These are phyloP conservation scores for Ophiostoma triangulosporum DNA, from an alignment of 2,329 filamentous ascomycete genomes.

Conservation along the genomic window DNA sequence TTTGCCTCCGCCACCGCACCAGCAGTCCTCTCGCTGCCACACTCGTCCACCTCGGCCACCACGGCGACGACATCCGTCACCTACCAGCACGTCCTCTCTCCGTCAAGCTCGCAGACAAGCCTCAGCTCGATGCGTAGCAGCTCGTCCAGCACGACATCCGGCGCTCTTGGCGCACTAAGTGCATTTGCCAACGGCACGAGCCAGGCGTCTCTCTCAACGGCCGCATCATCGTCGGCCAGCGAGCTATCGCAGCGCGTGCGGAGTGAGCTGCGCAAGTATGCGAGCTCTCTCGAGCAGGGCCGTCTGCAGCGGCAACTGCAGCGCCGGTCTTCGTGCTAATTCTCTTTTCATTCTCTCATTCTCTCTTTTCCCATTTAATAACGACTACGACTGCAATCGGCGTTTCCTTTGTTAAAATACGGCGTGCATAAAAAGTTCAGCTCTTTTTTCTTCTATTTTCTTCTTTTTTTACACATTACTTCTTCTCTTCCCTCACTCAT, in stretches of 20 bases:
- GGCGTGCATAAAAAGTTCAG: background rate
- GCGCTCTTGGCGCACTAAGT: slow-evolving; percentile 9
- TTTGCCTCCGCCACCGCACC: background rate
- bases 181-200: slow-evolving; percentile 11
- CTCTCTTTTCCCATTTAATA: background rate
- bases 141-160: slow-evolving; percentile 4
- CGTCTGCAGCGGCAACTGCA: slow-evolving; percentile 48
- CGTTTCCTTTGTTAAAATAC: background rate
- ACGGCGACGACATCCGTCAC: slow-evolving; percentile 13
- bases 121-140: slow-evolving; percentile 62
- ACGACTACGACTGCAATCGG: slow-evolving; percentile 1
- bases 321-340: slow-evolving; percentile 40
- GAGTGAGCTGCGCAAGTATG: slow-evolving; percentile 72
- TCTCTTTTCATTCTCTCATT: background rate
- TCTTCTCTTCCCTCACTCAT: background rate
- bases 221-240: slow-evolving; percentile 30
- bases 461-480: background rate
- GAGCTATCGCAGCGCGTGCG: slow-evolving; percentile 63
- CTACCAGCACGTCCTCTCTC: slow-evolving; percentile 38
- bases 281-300: slow-evolving; percentile 76
- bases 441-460: background rate
- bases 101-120: slow-evolving; percentile 73
- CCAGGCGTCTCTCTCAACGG: slow-evolving; percentile 5
- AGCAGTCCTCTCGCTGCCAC: slow-evolving; percentile 4
- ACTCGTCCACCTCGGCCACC: slow-evolving; percentile 6